Base-by-base conservation (phyloP, 225 moss, liverwort and hornwort species). In the Takakia lepidozioides region DNA sequence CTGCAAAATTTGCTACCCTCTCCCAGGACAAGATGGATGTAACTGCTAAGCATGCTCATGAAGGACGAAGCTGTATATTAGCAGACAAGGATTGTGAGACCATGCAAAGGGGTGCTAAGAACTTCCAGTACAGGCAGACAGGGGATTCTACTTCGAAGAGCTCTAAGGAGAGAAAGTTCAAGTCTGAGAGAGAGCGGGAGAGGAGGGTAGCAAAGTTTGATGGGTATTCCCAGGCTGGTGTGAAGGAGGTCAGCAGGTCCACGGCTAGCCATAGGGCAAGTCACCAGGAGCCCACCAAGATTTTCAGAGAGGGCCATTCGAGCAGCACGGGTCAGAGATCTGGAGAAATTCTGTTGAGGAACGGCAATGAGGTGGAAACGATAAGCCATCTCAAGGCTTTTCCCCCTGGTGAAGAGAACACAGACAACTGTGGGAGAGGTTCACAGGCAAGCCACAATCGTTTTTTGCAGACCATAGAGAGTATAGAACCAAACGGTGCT, bases 291-390 rank as follows among this genome's bases (percentile, higher is more conserved):
- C 8, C 20, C 49, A 39, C 9, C 22, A 51, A 52, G 22, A 27
- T 30, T 43, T 43, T 19, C 19, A 52, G 51, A 56, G 46, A 20
- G 56, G 45, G 51, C 29, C 46, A 40, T 37, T 45, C 51, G 19
- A 50, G 50, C 48, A 48, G 49, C 35, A 26, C 52, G n/a, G 55
- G 43, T 25, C 54, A 61, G 57, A 75, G 62, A 50, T 67, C 76
- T 67, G 60, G 45, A 21, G 43, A 62, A 42, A 71, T 58, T 28
- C 54, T 42, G 14, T 17, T 59, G 46, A 32, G 38, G 55, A 53
- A 28, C 47, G 56, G 43, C 45, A 62, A 51, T n/a, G 55, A 71
- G 21, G 17, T 25, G 30, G 39, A 63, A 56, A 22, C 55, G 8
- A 55, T 38, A 61, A 65, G 43, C 38, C 60, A 60, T 20, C 44